Conservation (phyloP, 2,329 filamentous ascomycete genomes). For the Neofusicoccum cordaticola region DNA sequence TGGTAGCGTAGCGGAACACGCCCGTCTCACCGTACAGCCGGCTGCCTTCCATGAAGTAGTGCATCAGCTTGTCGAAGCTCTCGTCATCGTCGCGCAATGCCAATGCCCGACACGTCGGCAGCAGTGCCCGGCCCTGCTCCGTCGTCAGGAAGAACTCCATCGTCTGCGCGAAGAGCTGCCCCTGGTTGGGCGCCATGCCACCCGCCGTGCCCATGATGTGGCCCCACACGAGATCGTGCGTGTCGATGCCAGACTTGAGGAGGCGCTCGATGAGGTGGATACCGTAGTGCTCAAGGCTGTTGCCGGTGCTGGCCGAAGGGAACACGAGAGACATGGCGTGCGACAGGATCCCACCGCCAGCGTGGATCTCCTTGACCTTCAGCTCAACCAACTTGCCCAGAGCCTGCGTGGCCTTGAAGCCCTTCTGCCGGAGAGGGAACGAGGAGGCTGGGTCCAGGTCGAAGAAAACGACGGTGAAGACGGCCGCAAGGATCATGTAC, state of each 20-base stretch:
- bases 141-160: slow-evolving; percentile 56
- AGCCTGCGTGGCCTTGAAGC: slow-evolving; percentile 46
- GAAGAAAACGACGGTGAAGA: slow-evolving; percentile 56
- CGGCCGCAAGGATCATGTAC: slow-evolving; percentile 52
- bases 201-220: slow-evolving; percentile 58
- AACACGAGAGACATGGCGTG: slow-evolving; percentile 40
- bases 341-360: slow-evolving; percentile 40
- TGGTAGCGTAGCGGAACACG: slow-evolving; percentile 37
- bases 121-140: slow-evolving; percentile 44
- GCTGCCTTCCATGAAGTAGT: slow-evolving; percentile 49
- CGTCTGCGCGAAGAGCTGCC: slow-evolving; percentile 56
- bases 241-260: slow-evolving; percentile 44
- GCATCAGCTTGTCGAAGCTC: slow-evolving; percentile 48
- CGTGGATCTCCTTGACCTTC: slow-evolving; percentile 47
- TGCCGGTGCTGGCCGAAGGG: slow-evolving; percentile 31
- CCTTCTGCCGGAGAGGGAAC: slow-evolving; percentile 51
- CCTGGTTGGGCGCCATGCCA: slow-evolving; percentile 48
- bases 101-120: slow-evolving; percentile 48
- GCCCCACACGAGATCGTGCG: slow-evolving; percentile 54
- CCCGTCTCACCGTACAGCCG: slow-evolving; percentile 45
- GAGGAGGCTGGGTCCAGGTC: slow-evolving; percentile 53
- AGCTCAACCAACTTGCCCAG: slow-evolving; percentile 51
- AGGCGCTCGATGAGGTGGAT: slow-evolving; percentile 56
- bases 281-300: slow-evolving; percentile 52
- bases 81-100: slow-evolving; percentile 44